Evolutionary conservation across 2,329 filamentous ascomycete genomes (phyloP).

Genomic region (Arthrobotrys sphaeroides): DNA sequence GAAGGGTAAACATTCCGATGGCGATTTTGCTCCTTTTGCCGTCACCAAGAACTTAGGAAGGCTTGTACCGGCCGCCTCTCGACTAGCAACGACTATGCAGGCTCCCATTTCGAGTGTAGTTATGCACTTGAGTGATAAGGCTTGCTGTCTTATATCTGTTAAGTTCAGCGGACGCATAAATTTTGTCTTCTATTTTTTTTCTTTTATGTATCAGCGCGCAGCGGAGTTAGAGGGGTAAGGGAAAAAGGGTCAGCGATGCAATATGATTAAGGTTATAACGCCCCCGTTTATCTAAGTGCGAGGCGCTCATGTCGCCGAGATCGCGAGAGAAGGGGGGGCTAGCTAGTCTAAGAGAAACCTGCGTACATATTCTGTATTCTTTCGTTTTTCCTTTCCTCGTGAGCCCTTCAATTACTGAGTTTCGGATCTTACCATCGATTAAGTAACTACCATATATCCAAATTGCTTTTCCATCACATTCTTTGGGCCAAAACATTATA

Average conservation of each 20-base stretch:
- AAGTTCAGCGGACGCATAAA: background rate
- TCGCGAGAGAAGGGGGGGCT: background rate
- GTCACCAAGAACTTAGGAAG: no score
- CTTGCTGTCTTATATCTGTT: background rate
- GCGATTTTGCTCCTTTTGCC: background rate
- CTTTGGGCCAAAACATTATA: background rate
- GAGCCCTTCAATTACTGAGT: conserved; percentile 29
- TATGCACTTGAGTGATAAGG: background rate
- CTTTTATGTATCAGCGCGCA: background rate
- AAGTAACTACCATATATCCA: no score
- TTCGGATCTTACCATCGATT: conserved; percentile 34
- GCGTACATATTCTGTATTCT: no score
- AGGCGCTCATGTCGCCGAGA: conserved; percentile 9
- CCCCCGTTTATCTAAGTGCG: background rate
- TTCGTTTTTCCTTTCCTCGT: background rate
- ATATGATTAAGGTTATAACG: conserved; percentile 8
- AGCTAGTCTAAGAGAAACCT: background rate
- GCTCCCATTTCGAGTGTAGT: background rate
- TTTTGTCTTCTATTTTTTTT: no score
- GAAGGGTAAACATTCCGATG: conserved; percentile 3
- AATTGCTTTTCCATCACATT: conserved; percentile 31
- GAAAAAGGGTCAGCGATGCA: background rate
- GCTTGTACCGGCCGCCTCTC: background rate
- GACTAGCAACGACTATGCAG: background rate
- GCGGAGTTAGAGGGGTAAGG: background rate